Evolutionary conservation across 805 yeast genomes (phyloP), one percentile per base, ranked within the genome.

Genomic region (Starmerella davenportii): DNA sequence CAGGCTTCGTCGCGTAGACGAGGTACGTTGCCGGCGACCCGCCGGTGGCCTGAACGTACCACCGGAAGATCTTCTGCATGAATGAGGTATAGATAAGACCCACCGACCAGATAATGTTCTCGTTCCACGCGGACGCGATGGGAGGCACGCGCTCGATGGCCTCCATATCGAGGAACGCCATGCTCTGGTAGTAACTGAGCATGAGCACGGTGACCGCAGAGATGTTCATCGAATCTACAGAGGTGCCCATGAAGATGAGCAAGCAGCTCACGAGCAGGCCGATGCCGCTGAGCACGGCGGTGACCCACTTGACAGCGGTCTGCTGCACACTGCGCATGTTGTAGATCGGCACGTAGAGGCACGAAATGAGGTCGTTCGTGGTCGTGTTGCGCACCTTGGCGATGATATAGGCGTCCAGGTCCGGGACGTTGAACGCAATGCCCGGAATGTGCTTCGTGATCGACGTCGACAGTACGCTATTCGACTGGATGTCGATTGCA

Each of bases 31-130:
- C 60, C 24, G 95, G 94, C 1, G 68, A 59, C 31, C 95, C 95
- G 36, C 95, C 95, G 1, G 95, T 84, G 21, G 90, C 64, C 61
- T 87, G 95, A 38, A 87, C 76, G 57, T 87, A 87, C 98, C 98
- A 87, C 56, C 76, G 71, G 47, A 90, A 77, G 45, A 82, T 79
- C 32, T 65, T 57, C 59, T 85, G 94, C 93, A 85, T 79, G 55
- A 84, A 85, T 2, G 53, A 51, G 30, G 79, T 69, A 54, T 76
- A 65, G 49, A 85, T 80, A 43, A 85, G 65, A 2, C 95, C 95
- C 79, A 85, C 79, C 1, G 94, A 80, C 95, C 95, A 85, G 21
- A 82, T 84, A 52, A 85, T 64, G 53, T 85, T 84, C 57, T 80
- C 92, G 5, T 84, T 65, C 95, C 95, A 85, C 8, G 93, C 74